These are phyloP conservation scores for Sphagnum fallax DNA, from an alignment of 228 moss, liverwort and hornwort species.

Conservation along the genomic window DNA sequence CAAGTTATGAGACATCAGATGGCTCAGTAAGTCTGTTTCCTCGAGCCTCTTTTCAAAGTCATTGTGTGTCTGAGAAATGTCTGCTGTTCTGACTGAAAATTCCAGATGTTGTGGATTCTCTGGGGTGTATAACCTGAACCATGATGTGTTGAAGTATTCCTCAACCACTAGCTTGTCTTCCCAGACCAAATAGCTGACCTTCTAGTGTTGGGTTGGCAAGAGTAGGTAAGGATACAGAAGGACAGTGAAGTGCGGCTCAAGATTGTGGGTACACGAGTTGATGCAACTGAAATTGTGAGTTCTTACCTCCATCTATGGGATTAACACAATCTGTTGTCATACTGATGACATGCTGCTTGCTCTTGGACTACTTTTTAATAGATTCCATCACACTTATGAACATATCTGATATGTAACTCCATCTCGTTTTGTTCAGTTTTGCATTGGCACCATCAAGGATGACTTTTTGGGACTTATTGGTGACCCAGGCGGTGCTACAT, in stretches of 20 bases:
- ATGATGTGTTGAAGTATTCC: not conserved
- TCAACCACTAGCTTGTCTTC: no score
- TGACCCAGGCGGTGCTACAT: slow-evolving; percentile 60
- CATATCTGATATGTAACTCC: no score
- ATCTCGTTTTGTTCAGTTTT: slow-evolving; percentile 37
- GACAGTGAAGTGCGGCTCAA: slow-evolving; percentile 87
- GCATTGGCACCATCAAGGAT: slow-evolving; percentile 82
- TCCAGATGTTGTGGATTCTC: not conserved
- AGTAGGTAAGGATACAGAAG: slow-evolving; percentile 83
- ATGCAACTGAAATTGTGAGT: slow-evolving; percentile 85
- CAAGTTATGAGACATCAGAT: slow-evolving; percentile 81
- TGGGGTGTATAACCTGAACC: not conserved
- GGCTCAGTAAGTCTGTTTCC: slow-evolving; percentile 46
- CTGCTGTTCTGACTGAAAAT: not conserved
- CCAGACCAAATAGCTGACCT: no score
- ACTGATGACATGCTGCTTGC: no score
- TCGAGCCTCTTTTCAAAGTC: not conserved
- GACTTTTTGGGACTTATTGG: slow-evolving; percentile 80
- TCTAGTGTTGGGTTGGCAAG: not conserved
- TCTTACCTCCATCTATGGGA: not conserved
- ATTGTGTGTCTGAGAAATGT: no score
- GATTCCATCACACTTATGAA: no score
- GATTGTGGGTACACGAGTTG: slow-evolving; percentile 82
- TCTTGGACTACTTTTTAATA: no score
- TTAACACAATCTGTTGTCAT: no score